These are phyloP conservation scores for Crithidia expoeki DNA, from an alignment of 208 protist genomes.

Conservation along the genomic window DNA sequence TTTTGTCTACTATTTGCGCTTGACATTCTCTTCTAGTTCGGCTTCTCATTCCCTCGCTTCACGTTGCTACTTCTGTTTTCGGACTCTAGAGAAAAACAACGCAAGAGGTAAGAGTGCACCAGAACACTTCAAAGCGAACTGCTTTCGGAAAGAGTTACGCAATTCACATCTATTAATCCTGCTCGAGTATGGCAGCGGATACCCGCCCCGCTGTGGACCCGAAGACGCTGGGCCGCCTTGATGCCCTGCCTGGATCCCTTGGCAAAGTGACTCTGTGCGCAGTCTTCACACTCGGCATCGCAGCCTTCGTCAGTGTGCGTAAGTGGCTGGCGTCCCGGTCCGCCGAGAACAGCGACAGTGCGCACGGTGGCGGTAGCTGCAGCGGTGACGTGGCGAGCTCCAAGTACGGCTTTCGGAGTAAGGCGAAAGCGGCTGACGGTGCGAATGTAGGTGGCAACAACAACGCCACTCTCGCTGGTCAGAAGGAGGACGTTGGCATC, in stretches of 20 bases:
- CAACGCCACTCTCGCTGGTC: neutral
- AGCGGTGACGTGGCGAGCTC: neutral
- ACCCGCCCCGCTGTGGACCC: neutral
- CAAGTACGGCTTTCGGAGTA: constrained; percentile 10
- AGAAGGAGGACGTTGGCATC: neutral
- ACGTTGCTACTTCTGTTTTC: too few relatives aligned
- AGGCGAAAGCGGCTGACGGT: neutral
- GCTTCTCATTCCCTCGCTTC: constrained; percentile 19
- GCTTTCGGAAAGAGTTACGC: neutral
- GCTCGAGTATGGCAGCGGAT: constrained; percentile 4
- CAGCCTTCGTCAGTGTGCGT: constrained; percentile 27
- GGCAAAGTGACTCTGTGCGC: constrained; percentile 34
- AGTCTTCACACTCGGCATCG: constrained; percentile 25
- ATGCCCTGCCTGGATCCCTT: constrained; percentile 31
- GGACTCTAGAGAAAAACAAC: neutral
- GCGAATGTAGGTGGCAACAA: neutral
- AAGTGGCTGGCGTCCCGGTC: constrained; percentile 24
- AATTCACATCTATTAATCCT: neutral
- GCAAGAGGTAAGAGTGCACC: neutral
- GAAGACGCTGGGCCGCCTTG: constrained; percentile 11
- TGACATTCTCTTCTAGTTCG: neutral
- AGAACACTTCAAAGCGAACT: neutral
- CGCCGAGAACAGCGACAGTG: neutral
- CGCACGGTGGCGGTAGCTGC: too few relatives aligned
- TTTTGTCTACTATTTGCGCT: neutral